These are phyloP conservation scores for Chlorella vulgaris DNA, from an alignment of 139 green algal species.

Conservation along the genomic window DNA sequence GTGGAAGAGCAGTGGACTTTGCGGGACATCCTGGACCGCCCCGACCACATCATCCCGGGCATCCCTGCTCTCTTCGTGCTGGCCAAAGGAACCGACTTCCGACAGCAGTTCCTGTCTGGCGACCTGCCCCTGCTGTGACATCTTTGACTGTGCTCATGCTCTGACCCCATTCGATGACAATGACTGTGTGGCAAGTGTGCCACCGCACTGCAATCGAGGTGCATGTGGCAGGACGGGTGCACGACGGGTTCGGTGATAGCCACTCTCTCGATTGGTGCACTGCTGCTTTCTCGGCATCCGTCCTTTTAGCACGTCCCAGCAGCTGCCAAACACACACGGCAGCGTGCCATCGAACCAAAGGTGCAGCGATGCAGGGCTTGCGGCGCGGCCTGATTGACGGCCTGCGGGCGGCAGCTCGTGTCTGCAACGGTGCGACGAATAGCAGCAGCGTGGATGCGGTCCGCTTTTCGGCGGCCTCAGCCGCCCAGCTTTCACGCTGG, in stretches of 20 bases:
- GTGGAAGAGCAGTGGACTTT: constrained; percentile 52
- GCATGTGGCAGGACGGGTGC: no score
- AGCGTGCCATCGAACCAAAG: no score
- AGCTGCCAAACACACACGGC: no score
- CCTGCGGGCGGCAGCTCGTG: neutral
- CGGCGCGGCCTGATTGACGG: neutral
- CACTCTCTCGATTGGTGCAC: no score
- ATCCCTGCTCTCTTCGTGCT: constrained; percentile 86
- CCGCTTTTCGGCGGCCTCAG: no score
- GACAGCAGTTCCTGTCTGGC: constrained; percentile 65
- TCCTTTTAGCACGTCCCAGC: no score
- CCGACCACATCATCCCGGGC: constrained; percentile 76
- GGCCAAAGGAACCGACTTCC: constrained; percentile 65
- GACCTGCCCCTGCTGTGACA: constrained; percentile 50
- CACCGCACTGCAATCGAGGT: no score
- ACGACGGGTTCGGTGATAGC: no score
- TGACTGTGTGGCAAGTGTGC: neutral
- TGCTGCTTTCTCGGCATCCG: no score
- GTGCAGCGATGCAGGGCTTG: constrained; percentile 1
- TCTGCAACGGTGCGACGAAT: neutral
- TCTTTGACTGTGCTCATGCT: neutral
- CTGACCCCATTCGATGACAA: neutral
- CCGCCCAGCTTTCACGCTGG: no score
- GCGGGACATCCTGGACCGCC: constrained; percentile 49
- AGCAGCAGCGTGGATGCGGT: neutral